phyloP scores from a whole-genome alignment of 495 filamentous ascomycete genomes.

The Annulohypoxylon nitens region DNA sequence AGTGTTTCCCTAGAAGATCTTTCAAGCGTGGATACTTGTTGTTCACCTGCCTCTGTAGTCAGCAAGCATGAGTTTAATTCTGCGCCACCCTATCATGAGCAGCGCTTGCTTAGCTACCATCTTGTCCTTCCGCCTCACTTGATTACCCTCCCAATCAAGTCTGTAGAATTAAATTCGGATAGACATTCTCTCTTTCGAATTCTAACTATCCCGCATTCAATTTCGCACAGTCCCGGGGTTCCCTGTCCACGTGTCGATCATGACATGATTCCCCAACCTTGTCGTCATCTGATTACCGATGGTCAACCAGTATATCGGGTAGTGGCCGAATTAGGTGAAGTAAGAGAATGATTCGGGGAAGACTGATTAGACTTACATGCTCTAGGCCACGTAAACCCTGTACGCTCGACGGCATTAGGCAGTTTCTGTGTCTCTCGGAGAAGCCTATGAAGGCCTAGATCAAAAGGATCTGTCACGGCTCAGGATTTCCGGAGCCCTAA shows the following conservation, averaged over 20 bases:
- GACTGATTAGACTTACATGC: constrained; percentile 35
- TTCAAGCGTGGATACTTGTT: constrained; percentile 3
- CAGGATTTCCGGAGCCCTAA: constrained; percentile 23
- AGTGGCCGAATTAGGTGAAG: constrained; percentile 42
- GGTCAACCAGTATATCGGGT: constrained; percentile 35
- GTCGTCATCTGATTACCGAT: constrained; percentile 36
- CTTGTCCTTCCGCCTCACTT: constrained; percentile 10
- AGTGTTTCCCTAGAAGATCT: not conserved
- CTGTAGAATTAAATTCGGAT: constrained; percentile 18
- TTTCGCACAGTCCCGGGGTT: constrained; percentile 35
- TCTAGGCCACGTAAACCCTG: constrained; percentile 49
- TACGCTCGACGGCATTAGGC: constrained; percentile 44
- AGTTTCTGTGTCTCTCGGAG: constrained; percentile 41
- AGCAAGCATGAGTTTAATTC: not conserved
- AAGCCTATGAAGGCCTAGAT: constrained; percentile 45
- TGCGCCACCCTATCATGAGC: constrained; percentile 9
- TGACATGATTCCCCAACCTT: constrained; percentile 40
- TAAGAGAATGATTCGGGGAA: constrained; percentile 39
- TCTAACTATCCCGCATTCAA: constrained; percentile 39
- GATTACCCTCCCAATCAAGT: constrained; percentile 19
- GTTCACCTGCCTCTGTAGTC: not conserved
- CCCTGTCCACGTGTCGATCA: constrained; percentile 41
- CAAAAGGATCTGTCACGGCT: constrained; percentile 35
- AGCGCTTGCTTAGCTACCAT: constrained; percentile 16
- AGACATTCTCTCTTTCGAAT: constrained; percentile 20